phyloP scores from a whole-genome alignment of 805 yeast genomes.

The Candida krabiensis region DNA sequence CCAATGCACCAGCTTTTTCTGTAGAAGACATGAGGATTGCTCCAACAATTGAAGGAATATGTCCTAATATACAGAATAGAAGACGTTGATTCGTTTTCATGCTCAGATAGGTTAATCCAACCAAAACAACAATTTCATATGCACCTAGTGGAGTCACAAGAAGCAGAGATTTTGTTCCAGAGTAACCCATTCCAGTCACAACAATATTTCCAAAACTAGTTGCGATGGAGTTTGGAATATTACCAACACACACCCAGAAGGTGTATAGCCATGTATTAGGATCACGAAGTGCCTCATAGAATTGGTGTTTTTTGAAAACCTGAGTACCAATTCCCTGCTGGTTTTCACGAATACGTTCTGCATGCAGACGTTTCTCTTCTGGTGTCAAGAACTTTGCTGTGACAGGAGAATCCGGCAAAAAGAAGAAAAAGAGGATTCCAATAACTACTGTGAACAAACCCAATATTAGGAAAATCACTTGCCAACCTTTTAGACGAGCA shows the following conservation, averaged over 20 bases:
- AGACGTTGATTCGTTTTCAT: background rate
- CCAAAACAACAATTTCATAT: background rate
- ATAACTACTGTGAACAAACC: slow-evolving; percentile 56
- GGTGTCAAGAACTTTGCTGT: slow-evolving; percentile 6
- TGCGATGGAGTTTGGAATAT: background rate
- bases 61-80: background rate
- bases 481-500: slow-evolving; percentile 45
- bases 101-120: background rate
- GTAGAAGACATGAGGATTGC: slow-evolving; percentile 28
- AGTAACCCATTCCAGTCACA: background rate
- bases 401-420: slow-evolving; percentile 55
- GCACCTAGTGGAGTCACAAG: background rate
- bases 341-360: background rate
- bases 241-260: background rate
- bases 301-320: background rate
- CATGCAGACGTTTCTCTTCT: slow-evolving; percentile 2
- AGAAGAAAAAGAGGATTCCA: slow-evolving; percentile 53
- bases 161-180: background rate
- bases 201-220: background rate
- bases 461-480: slow-evolving; percentile 67
- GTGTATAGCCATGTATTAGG: background rate
- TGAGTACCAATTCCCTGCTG: background rate
- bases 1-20: slow-evolving; percentile 27
- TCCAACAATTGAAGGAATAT: slow-evolving; percentile 33
- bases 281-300: background rate